A percentile compares a stretch with the other conserved stretches of the same genome.
Conservation (phyloP, 495 filamentous ascomycete species). For the Baudoinia panamericana region DNA sequence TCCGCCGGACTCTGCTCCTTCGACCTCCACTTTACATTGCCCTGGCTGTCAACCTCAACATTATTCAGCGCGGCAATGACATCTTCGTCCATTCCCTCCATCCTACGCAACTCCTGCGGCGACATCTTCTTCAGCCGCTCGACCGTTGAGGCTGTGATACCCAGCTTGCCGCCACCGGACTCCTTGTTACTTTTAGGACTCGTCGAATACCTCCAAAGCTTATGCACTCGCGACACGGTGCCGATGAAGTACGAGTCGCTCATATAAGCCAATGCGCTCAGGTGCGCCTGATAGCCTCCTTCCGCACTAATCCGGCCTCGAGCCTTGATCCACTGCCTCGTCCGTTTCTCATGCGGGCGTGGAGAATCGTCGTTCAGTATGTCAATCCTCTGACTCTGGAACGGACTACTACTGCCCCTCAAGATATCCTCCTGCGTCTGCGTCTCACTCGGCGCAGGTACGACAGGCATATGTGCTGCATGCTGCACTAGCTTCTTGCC, state of each 20-base stretch:
- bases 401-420: conserved; percentile 35
- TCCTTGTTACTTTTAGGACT: conserved; percentile 11
- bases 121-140: conserved; percentile 19
- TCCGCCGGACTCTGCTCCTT: conserved; percentile 27
- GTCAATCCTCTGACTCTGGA: conserved; percentile 43
- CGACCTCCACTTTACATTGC: conserved; percentile 16
- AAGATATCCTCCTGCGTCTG: conserved; percentile 5
- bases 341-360: conserved; percentile 50
- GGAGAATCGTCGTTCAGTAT: conserved; percentile 36
- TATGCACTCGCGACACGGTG: conserved; percentile 66
- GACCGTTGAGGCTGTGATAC: conserved; percentile 34
- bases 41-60: conserved; percentile 17
- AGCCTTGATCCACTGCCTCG: conserved; percentile 67
- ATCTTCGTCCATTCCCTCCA: conserved; percentile 27
- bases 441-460: conserved; percentile 24
- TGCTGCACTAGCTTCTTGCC: conserved; percentile 50
- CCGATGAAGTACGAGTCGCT: conserved; percentile 86
- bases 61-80: conserved; percentile 9
- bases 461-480: conserved; percentile 43
- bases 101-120: conserved; percentile 24
- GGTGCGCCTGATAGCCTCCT: conserved; percentile 67
- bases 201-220: conserved; percentile 48
- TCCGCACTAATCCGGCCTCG: conserved; percentile 55
- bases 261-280: conserved; percentile 82
- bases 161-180: conserved; percentile 19